Percentiles rank a stretch among this genome's conserved stretches.
phyloP scores from a whole-genome alignment of 2,329 filamentous ascomycete species.

The Tolypocladium nubicola region DNA sequence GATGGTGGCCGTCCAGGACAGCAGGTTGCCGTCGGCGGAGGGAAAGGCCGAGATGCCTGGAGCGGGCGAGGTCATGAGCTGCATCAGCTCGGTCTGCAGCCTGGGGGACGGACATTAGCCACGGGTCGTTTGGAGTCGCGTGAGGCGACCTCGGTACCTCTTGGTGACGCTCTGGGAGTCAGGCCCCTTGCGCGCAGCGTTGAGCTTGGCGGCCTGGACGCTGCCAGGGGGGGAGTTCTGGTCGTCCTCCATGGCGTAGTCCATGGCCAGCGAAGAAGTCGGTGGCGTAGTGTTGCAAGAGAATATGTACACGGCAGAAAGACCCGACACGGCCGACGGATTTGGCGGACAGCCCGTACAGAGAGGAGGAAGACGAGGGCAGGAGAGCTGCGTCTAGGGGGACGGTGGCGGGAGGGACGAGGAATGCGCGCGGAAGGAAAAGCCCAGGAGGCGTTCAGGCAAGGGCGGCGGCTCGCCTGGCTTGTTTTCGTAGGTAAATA shows the following conservation, averaged over 20 bases:
- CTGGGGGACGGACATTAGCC: conserved; percentile 31
- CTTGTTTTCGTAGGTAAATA: not conserved
- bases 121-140: too few relatives aligned
- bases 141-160: conserved; percentile 37
- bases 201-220: conserved; percentile 51
- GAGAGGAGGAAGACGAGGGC: not conserved
- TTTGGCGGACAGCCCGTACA: not conserved
- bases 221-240: conserved; percentile 59
- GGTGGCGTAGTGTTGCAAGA: not conserved
- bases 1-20: conserved; percentile 91
- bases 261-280: conserved; percentile 16
- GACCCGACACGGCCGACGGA: not conserved
- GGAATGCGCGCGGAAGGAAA: not conserved
- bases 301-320: not conserved
- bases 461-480: not conserved
- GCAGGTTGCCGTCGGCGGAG: conserved; percentile 76
- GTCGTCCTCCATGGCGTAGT: conserved; percentile 40
- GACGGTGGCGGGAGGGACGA: not conserved
- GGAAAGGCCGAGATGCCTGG: conserved; percentile 94
- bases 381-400: not conserved
- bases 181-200: conserved; percentile 42
- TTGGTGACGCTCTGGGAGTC: conserved; percentile 70
- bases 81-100: conserved; percentile 94
- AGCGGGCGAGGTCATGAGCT: conserved; percentile 90
- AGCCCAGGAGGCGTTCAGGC: not conserved